Evolutionary conservation across 2,329 filamentous ascomycete genomes (phyloP).

Genomic region (Elsinoe fawcettii): DNA sequence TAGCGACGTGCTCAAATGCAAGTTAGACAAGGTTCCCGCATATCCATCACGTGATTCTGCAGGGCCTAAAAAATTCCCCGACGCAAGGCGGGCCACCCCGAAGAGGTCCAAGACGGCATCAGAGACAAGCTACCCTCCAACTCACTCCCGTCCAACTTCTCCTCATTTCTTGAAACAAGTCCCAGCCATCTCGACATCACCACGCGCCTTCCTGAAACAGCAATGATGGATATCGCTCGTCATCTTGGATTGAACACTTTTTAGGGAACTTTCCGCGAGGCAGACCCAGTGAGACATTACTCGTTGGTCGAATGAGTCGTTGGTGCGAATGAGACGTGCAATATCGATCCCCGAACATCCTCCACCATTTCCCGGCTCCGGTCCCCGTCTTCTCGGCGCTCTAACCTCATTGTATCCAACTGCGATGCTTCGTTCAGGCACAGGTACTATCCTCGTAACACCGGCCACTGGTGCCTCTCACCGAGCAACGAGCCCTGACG

Average conservation of each 20-base stretch:
- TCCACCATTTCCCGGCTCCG: constrained; percentile 9
- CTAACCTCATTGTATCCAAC: background rate
- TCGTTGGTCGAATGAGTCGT: background rate
- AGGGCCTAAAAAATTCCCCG: constrained; percentile 9
- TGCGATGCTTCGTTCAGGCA: background rate
- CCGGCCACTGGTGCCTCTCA: background rate
- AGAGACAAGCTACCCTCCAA: background rate
- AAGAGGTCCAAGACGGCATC: background rate
- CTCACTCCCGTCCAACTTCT: background rate
- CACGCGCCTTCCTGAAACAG: constrained; percentile 11
- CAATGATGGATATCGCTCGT: constrained; percentile 13
- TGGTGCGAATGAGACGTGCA: constrained; percentile 1
- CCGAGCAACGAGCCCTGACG: background rate
- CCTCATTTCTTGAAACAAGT: constrained; percentile 6
- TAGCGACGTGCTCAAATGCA: background rate
- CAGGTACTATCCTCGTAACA: constrained; percentile 1
- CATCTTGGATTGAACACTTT: background rate
- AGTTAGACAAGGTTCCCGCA: background rate
- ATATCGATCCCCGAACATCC: constrained; percentile 4
- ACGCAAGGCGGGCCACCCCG: constrained; percentile 3
- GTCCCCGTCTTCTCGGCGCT: constrained; percentile 5
- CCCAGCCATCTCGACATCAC: constrained; percentile 2
- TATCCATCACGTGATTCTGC: constrained; percentile 8
- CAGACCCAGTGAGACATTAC: background rate
- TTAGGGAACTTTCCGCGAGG: background rate